These are phyloP conservation scores for Colletotrichum endophyticum DNA, from an alignment of 2,329 filamentous ascomycete species.

Conservation along the genomic window DNA sequence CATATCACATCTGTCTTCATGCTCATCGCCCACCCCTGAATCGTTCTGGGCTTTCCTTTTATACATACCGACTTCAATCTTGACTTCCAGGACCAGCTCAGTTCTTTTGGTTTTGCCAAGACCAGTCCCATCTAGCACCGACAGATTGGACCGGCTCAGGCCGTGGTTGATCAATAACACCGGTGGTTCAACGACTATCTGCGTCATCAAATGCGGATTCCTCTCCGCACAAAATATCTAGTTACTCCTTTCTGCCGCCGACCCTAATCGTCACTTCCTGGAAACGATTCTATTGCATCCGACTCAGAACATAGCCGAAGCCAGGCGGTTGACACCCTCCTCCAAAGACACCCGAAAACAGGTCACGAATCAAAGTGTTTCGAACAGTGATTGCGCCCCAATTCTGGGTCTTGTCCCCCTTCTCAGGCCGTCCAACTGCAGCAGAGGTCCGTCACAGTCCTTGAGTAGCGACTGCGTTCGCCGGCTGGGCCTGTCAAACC, in stretches of 20 bases:
- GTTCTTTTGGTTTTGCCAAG: background rate
- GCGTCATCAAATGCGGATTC: background rate
- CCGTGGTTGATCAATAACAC: background rate
- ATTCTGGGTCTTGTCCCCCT: background rate
- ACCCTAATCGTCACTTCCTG: background rate
- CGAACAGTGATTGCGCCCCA: background rate
- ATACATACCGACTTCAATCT: background rate
- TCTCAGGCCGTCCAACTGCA: background rate
- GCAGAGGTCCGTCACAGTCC: background rate
- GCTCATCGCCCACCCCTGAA: background rate
- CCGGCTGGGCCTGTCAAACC: background rate
- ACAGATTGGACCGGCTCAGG: background rate
- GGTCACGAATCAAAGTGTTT: background rate
- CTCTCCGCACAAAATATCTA: background rate
- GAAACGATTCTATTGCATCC: background rate
- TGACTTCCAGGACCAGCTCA: background rate
- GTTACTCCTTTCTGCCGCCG: background rate
- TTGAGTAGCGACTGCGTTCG: background rate
- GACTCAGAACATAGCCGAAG: background rate
- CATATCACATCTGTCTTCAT: slow-evolving; percentile 6
- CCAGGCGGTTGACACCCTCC: background rate
- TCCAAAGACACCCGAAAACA: background rate
- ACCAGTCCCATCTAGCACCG: background rate
- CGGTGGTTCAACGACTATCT: background rate
- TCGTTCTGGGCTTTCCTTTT: background rate